A percentile compares a stretch with the other conserved stretches of the same genome.
Conservation (phyloP, 2,329 filamentous ascomycete genomes). For the Esteya vermicola region DNA sequence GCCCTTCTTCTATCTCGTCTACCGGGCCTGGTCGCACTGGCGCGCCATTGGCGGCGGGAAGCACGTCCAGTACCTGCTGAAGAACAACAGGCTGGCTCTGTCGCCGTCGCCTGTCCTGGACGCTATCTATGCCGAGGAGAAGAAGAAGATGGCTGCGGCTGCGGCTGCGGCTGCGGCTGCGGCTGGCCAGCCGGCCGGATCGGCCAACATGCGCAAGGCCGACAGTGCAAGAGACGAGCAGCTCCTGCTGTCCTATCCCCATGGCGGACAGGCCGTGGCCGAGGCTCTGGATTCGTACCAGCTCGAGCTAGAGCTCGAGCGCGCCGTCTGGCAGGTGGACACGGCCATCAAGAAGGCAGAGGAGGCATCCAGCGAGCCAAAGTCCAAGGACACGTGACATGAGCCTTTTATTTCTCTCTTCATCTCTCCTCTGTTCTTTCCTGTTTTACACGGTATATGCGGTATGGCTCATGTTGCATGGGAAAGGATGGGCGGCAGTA, state of each 20-base stretch:
- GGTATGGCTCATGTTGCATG: no score
- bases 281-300: slow-evolving; percentile 52
- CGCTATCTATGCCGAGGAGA: slow-evolving; percentile 44
- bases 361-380: no score
- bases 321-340: slow-evolving; percentile 63
- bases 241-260: slow-evolving; percentile 22
- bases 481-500: no score
- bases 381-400: no score
- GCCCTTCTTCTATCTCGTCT: slow-evolving; percentile 91
- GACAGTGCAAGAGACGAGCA: no score
- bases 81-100: slow-evolving; percentile 54
- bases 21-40: slow-evolving; percentile 86
- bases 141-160: not conserved
- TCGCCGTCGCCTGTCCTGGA: slow-evolving; percentile 58
- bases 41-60: slow-evolving; percentile 71
- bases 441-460: no score
- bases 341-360: slow-evolving; percentile 28
- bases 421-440: no score
- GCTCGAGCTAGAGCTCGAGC: slow-evolving; percentile 57
- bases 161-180: not conserved
- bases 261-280: slow-evolving; percentile 17
- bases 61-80: slow-evolving; percentile 68
- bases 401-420: no score
- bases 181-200: slow-evolving; percentile 1
- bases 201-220: slow-evolving; percentile 14